Percentiles rank a stretch among this genome's conserved stretches.
These are phyloP conservation scores for Penicillium alfredii DNA, from an alignment of 495 filamentous ascomycete species.

Conservation along the genomic window DNA sequence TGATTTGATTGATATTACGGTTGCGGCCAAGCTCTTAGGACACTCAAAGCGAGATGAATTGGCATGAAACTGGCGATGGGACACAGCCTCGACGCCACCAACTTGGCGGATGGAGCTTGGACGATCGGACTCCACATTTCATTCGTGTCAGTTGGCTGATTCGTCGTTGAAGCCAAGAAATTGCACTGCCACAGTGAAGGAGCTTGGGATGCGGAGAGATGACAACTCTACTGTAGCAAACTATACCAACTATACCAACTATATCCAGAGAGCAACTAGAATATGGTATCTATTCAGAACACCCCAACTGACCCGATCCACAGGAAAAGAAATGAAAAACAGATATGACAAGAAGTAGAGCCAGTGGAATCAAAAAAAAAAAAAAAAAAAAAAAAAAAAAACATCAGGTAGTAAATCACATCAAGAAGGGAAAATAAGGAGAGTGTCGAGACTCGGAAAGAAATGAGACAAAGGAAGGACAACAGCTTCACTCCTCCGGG, in stretches of 20 bases:
- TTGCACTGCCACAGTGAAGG: constrained; percentile 13
- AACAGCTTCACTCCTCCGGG: constrained; percentile 32
- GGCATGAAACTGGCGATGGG: no score
- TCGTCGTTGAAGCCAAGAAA: constrained; percentile 1
- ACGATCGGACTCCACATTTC: constrained; percentile 9
- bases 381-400: constrained; percentile 7
- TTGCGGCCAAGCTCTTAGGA: no score
- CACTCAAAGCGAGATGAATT: no score
- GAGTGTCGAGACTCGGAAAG: constrained; percentile 1
- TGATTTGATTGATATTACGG: no score
- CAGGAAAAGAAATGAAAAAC: constrained; percentile 7
- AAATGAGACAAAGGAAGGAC: constrained; percentile 8
- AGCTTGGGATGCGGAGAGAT: constrained; percentile 10
- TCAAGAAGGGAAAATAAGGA: constrained; percentile 16
- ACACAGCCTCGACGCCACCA: no score
- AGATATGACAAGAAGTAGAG: no score
- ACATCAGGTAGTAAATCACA: constrained; percentile 23
- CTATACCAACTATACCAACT: no score
- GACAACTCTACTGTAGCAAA: constrained; percentile 12
- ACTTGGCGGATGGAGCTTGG: constrained; percentile 2
- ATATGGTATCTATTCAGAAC: constrained; percentile 26
- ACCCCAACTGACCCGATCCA: constrained; percentile 15
- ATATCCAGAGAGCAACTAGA: no score
- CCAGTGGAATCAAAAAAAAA: constrained; percentile 4
- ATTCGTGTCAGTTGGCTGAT: constrained; percentile 2